phyloP scores from a whole-genome alignment of 73 alveolate species.

The Urostyla sp. region DNA sequence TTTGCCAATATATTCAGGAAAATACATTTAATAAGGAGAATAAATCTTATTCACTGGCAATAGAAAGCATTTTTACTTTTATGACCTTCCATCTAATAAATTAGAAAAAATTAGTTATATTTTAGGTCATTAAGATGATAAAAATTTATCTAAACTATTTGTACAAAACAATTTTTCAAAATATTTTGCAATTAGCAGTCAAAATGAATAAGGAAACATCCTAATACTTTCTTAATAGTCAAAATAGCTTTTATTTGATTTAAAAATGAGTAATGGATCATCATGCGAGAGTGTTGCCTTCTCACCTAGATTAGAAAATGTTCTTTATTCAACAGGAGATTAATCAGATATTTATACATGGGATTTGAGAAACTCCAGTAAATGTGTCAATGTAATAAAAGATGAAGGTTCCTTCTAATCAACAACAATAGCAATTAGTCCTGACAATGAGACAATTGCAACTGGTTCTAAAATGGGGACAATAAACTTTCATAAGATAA shows the following conservation, averaged over 20 bases:
- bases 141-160: slow-evolving; percentile 74
- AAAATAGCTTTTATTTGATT: slow-evolving; percentile 71
- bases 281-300: slow-evolving; percentile 73
- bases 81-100: slow-evolving; percentile 72
- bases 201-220: slow-evolving; percentile 67
- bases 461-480: slow-evolving; percentile 86
- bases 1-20: slow-evolving; percentile 82
- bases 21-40: slow-evolving; percentile 67
- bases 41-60: slow-evolving; percentile 79
- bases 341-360: slow-evolving; percentile 85
- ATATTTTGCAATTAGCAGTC: slow-evolving; percentile 73
- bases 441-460: slow-evolving; percentile 76
- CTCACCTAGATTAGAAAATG: slow-evolving; percentile 73
- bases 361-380: slow-evolving; percentile 79
- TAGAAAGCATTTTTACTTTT: slow-evolving; percentile 82
- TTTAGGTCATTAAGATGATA: slow-evolving; percentile 66
- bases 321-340: slow-evolving; percentile 84
- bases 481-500: slow-evolving; percentile 80
- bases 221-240: slow-evolving; percentile 70
- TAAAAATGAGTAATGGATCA: slow-evolving; percentile 67
- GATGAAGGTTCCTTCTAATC: slow-evolving; percentile 89
- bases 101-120: slow-evolving; percentile 64
- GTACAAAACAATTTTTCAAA: slow-evolving; percentile 36
- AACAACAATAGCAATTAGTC: slow-evolving; percentile 77
- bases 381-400: slow-evolving; percentile 76